Evolutionary conservation across 2,329 filamentous ascomycete genomes (phyloP), one percentile per base, ranked within the genome.

Genomic region (Aspergillus thermomutatus): DNA sequence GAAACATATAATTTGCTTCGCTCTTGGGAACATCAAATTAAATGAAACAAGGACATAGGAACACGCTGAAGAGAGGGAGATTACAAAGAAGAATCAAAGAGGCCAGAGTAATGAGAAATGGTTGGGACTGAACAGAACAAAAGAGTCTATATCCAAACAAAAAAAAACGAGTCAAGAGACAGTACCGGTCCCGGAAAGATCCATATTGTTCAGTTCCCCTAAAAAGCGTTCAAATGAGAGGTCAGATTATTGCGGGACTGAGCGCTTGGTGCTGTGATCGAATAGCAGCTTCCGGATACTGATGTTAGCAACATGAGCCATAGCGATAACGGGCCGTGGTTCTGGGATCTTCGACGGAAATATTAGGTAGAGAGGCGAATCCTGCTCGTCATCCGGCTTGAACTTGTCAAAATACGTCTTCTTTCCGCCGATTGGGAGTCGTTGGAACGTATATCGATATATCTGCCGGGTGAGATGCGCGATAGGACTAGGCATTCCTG

Each of bases 401-500:
- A 74, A 76, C 50, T 75, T 76, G 51, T 77, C 74, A 57, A 74
- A 66, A 50, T 75, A 76, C 0, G 67, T 69, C 56, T 75, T 75
- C 62, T 77, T 77, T 0, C 75, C 75, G 1, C 59, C 61, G 1
- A 77, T 67, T 0, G 71, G 70, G 1, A 77, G 59, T 11, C 69
- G 64, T 5, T 61, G 63, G 51, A 73, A 76, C 0, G 70, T 66
- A 46, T 65, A 68, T 0, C 60, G 61, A 56, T 77, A 72, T 19
- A 72, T 49, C 1, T 64, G 60, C 2, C 70, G 58, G 3, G 72
- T 71, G 1, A 77, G 46, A 2, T 60, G 60, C 7, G 64, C 64
- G 17, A 75, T 45, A 1, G 65, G 54, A 3, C 56, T 47, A 0
- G 68, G 62, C 54, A 77, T 68, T 4, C 72, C 73, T 0, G 53